phyloP scores from a whole-genome alignment of 2,329 filamentous ascomycete genomes.

The Biscogniauxia marginata region DNA sequence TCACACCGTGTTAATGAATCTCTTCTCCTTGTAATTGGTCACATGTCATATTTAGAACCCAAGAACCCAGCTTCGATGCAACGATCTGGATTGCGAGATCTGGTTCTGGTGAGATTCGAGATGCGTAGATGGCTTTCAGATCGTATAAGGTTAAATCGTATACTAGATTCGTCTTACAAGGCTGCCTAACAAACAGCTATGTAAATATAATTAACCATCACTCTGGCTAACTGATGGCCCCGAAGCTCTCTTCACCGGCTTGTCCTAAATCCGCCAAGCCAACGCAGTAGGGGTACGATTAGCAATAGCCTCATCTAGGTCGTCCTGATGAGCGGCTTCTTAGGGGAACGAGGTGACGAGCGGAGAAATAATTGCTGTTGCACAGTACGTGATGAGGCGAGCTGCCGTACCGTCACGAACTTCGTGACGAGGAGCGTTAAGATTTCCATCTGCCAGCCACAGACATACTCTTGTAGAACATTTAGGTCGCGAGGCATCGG shows the following conservation, averaged over 20 bases:
- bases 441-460: constrained; percentile 5
- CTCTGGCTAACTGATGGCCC: not conserved
- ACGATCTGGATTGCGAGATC: constrained; percentile 15
- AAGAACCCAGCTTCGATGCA: constrained; percentile 12
- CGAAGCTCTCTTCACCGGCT: not conserved
- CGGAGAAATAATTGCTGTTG: constrained; percentile 6
- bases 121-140: constrained; percentile 7
- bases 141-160: constrained; percentile 4
- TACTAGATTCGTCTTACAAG: constrained; percentile 1
- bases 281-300: not conserved
- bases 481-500: not conserved
- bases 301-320: not conserved
- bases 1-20: constrained; percentile 2
- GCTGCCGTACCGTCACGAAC: constrained; percentile 12
- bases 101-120: constrained; percentile 12
- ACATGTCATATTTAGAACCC: constrained; percentile 10
- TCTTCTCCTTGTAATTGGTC: constrained; percentile 10
- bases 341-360: constrained; percentile 11
- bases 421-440: constrained; percentile 4
- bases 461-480: constrained; percentile 11
- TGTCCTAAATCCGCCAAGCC: not conserved
- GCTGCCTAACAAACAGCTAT: not conserved
- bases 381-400: constrained; percentile 8
- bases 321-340: not conserved
- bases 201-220: not conserved